Evolutionary conservation across 1,284 basidiomycete genomes (phyloP).

Genomic region (Malassezia equina): DNA sequence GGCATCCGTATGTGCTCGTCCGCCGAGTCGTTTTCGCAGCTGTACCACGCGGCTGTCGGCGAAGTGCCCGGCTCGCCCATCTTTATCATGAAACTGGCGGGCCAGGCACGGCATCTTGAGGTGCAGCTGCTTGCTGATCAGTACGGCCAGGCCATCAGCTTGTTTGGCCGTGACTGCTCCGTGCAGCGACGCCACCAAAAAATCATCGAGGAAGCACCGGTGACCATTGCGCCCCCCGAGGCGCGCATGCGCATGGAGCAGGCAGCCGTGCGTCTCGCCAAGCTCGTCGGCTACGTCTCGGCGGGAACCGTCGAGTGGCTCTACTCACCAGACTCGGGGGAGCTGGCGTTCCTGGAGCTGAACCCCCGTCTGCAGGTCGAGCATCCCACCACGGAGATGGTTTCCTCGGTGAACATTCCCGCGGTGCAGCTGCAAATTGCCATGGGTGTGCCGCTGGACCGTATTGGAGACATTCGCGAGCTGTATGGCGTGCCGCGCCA

Average conservation of each 20-base stretch:
- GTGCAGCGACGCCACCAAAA: conserved; percentile 99
- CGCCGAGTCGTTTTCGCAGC: conserved; percentile 81
- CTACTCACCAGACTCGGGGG: conserved; percentile 84
- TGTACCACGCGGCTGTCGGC: conserved; percentile 78
- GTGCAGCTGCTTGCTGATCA: conserved; percentile 98
- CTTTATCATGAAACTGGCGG: conserved; percentile 99
- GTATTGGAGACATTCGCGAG: conserved; percentile 89
- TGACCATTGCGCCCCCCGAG: conserved; percentile 72
- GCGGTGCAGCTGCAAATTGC: conserved; percentile 94
- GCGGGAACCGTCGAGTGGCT: conserved; percentile 98
- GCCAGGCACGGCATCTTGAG: conserved; percentile 91
- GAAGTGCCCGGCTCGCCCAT: conserved; percentile 96
- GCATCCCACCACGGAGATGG: conserved; percentile 95
- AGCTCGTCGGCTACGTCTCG: conserved; percentile 96
- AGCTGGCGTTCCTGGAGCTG: conserved; percentile 94
- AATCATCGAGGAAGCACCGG: conserved; percentile 98
- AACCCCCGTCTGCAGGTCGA: conserved; percentile 99
- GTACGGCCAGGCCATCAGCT: conserved; percentile 96
- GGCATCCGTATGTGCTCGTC: conserved; percentile 53
- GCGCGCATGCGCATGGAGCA: conserved; percentile 90
- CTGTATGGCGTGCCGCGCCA: conserved; percentile 62
- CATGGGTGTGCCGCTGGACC: conserved; percentile 94
- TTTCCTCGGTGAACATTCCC: conserved; percentile 92
- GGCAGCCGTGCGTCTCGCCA: conserved; percentile 90
- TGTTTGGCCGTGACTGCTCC: conserved; percentile 98